A percentile compares a stretch with the other conserved stretches of the same genome.
phyloP scores from a whole-genome alignment of 768 basidiomycete genomes.

The Naganishia randhawae region DNA sequence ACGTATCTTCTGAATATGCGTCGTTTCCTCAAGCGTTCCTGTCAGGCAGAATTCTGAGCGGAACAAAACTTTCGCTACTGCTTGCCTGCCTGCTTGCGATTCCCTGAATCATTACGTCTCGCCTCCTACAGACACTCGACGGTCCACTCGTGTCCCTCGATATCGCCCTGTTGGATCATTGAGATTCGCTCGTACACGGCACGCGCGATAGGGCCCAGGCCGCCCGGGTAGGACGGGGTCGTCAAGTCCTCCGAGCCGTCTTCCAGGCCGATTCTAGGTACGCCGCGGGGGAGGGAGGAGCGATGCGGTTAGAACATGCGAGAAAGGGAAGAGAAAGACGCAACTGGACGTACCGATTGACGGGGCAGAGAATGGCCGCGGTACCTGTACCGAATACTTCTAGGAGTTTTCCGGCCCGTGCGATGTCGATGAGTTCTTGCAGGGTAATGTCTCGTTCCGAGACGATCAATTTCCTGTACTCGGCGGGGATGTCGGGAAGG shows the following conservation, averaged over 20 bases:
- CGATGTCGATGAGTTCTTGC: conserved; percentile 14
- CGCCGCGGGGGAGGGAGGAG: no score
- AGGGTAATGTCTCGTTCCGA: conserved; percentile 25
- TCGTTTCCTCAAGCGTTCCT: no score
- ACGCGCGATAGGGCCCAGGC: conserved; percentile 30
- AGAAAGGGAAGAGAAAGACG: no score
- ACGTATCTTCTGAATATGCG: no score
- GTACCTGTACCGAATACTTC: conserved; percentile 32
- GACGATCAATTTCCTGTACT: conserved; percentile 22
- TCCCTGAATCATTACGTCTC: no score
- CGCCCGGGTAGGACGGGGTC: conserved; percentile 17
- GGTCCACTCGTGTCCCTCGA: conserved; percentile 25
- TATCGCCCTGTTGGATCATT: conserved; percentile 29
- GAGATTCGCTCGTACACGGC: conserved; percentile 28
- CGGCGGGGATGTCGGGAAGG: conserved; percentile 9
- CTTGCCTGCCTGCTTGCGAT: no score
- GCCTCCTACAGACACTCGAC: conserved; percentile 16
- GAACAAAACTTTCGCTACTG: no score
- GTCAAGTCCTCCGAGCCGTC: conserved; percentile 20
- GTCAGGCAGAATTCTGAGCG: no score
- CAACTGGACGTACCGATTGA: conserved; percentile 24
- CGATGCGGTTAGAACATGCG: background rate
- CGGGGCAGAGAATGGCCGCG: conserved; percentile 28
- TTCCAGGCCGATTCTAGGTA: conserved; percentile 29
- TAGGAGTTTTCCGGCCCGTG: conserved; percentile 23